Percentiles rank a stretch among this genome's conserved stretches.
Conservation (phyloP, 116 monocot genomes). For the Iris pallida region DNA sequence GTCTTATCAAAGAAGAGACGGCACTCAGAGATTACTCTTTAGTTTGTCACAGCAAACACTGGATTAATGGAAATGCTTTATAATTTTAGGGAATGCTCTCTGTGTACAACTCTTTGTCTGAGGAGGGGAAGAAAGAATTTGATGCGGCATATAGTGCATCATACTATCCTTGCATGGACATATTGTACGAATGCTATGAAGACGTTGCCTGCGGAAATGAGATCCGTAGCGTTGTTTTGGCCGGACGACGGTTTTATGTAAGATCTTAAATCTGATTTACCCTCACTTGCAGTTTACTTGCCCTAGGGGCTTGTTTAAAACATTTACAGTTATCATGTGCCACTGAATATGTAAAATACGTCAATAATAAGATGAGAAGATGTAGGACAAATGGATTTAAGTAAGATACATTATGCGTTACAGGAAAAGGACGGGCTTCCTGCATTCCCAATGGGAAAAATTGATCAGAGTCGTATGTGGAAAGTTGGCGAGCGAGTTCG, state of each 20-base stretch:
- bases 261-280: conserved; percentile 7
- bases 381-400: not conserved
- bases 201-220: conserved; percentile 91
- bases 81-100: conserved; percentile 82
- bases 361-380: not conserved
- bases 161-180: conserved; percentile 96
- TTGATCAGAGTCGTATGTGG: conserved; percentile 98
- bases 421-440: conserved; percentile 96
- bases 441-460: conserved; percentile 98
- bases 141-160: conserved; percentile 76
- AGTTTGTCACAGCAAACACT: not conserved
- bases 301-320: not conserved
- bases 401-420: not conserved
- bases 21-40: not conserved
- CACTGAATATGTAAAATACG: not conserved
- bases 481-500: conserved; percentile 92
- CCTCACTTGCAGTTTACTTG: not conserved
- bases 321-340: not conserved
- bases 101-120: conserved; percentile 77
- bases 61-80: not conserved
- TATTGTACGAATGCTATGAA: conserved; percentile 96
- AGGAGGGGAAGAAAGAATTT: conserved; percentile 74
- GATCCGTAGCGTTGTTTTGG: conserved; percentile 92
- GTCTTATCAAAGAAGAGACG: too few relatives aligned
- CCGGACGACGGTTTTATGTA: conserved; percentile 82